phyloP scores from a whole-genome alignment of 805 yeast genomes.

The Metschnikowia shivogae region DNA sequence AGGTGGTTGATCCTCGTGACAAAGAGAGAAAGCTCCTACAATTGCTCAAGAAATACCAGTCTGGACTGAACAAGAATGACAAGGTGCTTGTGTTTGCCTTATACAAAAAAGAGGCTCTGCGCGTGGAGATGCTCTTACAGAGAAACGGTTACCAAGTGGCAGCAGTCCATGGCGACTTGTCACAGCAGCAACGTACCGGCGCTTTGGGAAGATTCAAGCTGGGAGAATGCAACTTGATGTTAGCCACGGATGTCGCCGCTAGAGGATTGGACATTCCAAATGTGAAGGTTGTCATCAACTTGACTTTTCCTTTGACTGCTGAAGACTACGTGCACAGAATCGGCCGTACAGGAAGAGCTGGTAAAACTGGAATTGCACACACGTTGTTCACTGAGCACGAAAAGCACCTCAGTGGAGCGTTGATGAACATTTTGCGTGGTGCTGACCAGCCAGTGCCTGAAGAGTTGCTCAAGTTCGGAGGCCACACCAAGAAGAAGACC shows the following conservation, averaged over 20 bases:
- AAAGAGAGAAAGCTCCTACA: slow-evolving; percentile 77
- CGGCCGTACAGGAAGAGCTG: slow-evolving; percentile 98
- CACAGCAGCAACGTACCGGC: slow-evolving; percentile 85
- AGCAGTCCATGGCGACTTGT: slow-evolving; percentile 94
- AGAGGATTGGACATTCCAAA: slow-evolving; percentile 97
- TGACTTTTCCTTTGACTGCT: slow-evolving; percentile 93
- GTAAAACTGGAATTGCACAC: slow-evolving; percentile 90
- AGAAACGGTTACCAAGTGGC: slow-evolving; percentile 77
- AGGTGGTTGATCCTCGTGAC: slow-evolving; percentile 71
- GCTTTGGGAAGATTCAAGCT: slow-evolving; percentile 82
- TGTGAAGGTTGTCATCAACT: slow-evolving; percentile 89
- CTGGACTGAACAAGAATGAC: slow-evolving; percentile 62
- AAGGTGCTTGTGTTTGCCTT: slow-evolving; percentile 89
- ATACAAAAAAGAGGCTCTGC: slow-evolving; percentile 93
- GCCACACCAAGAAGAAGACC: slow-evolving; percentile 96
- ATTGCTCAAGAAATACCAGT: slow-evolving; percentile 68
- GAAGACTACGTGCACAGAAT: slow-evolving; percentile 97
- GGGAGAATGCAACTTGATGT: slow-evolving; percentile 68
- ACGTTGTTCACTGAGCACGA: slow-evolving; percentile 96
- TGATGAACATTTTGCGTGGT: slow-evolving; percentile 86
- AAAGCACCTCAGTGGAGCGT: slow-evolving; percentile 91
- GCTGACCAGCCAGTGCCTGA: slow-evolving; percentile 96
- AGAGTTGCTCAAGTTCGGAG: slow-evolving; percentile 89
- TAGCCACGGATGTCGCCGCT: slow-evolving; percentile 98
- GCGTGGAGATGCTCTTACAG: slow-evolving; percentile 74